These are phyloP conservation scores for Populus davidiana DNA, from an alignment of 345 rosid species.

Conservation along the genomic window DNA sequence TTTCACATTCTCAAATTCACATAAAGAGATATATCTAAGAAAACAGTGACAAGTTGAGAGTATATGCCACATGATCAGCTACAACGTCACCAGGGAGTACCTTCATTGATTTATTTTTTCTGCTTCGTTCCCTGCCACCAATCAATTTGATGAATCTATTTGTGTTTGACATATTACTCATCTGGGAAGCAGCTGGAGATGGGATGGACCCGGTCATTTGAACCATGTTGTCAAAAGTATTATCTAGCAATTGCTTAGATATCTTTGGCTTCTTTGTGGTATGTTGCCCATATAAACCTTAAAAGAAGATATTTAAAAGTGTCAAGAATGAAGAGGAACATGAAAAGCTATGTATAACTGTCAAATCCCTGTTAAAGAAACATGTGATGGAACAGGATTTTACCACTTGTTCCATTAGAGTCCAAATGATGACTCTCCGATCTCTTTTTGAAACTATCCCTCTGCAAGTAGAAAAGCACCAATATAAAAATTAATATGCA, in stretches of 20 bases:
- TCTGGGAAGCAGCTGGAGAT: constrained; percentile 86
- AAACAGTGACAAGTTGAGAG: constrained; percentile 1
- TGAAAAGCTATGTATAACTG: constrained; percentile 10
- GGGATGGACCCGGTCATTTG: constrained; percentile 61
- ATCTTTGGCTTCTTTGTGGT: constrained; percentile 72
- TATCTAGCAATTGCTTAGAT: constrained; percentile 59
- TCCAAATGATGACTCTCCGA: constrained; percentile 65
- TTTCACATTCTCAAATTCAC: constrained; percentile 23
- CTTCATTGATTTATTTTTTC: constrained; percentile 75
- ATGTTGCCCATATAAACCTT: constrained; percentile 73
- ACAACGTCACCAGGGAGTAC: constrained; percentile 38
- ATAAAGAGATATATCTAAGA: constrained; percentile 3
- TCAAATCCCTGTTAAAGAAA: constrained; percentile 19
- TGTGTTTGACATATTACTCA: constrained; percentile 91
- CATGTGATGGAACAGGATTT: constrained; percentile 19
- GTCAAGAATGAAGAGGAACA: constrained; percentile 8
- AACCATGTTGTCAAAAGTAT: constrained; percentile 54
- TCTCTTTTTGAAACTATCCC: constrained; percentile 75
- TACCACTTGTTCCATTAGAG: constrained; percentile 70
- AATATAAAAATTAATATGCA: not conserved
- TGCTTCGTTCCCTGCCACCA: constrained; percentile 69
- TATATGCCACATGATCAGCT: not conserved
- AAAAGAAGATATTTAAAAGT: constrained; percentile 23
- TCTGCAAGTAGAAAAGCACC: constrained; percentile 44
- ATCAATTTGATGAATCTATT: constrained; percentile 65